A percentile compares a stretch with the other conserved stretches of the same genome.
phyloP scores from a whole-genome alignment of 2,329 filamentous ascomycete species.

The Tolypocladium guangdongense region DNA sequence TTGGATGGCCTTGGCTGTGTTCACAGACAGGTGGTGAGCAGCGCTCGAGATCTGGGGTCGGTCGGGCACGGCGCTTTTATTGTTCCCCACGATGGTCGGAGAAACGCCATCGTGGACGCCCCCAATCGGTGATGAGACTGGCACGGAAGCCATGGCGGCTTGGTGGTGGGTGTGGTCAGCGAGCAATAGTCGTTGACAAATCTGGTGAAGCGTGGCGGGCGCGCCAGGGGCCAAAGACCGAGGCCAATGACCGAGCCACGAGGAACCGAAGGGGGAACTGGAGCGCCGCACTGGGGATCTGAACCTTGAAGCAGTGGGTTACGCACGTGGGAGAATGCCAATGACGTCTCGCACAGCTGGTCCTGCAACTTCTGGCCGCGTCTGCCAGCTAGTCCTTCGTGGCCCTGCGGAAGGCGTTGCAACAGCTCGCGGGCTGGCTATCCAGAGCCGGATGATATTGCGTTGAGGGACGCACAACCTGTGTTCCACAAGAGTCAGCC shows the following conservation, averaged over 20 bases:
- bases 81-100: constrained; percentile 1
- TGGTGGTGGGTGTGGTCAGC: neutral
- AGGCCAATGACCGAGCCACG: constrained; percentile 14
- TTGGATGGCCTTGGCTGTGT: constrained; percentile 10
- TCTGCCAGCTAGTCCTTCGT: neutral
- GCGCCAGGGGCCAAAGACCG: constrained; percentile 10
- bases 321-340: neutral
- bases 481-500: neutral
- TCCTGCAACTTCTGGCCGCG: neutral
- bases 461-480: neutral
- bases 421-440: neutral
- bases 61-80: constrained; percentile 6
- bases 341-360: neutral
- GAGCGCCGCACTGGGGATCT: constrained; percentile 4
- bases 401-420: neutral
- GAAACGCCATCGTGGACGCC: constrained; percentile 14
- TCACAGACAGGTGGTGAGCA: constrained; percentile 9
- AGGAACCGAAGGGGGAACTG: constrained; percentile 11
- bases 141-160: constrained; percentile 19
- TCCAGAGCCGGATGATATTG: neutral
- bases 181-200: neutral
- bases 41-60: constrained; percentile 9
- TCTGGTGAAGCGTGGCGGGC: constrained; percentile 1
- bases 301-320: neutral
- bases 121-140: constrained; percentile 35